Conservation (phyloP, 306 rosid species). For the Cyamopsis tetragonoloba region DNA sequence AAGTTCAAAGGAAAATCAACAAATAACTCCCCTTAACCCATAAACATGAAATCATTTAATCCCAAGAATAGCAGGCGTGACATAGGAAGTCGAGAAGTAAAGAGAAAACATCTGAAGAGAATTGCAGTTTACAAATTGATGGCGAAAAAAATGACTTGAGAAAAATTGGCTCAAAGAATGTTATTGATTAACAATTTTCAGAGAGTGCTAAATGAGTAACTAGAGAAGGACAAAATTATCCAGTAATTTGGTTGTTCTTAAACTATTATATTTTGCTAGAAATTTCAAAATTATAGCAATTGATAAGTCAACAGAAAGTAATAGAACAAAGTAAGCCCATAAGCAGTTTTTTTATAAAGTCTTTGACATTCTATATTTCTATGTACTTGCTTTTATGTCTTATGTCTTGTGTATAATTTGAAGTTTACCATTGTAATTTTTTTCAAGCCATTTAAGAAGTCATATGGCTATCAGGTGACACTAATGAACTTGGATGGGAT, state of each 20-base stretch:
- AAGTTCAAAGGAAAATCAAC: slow-evolving; percentile 14
- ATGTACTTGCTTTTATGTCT: too few species aligned
- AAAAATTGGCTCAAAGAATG: not conserved
- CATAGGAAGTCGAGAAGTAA: slow-evolving; percentile 8
- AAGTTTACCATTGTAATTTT: not conserved
- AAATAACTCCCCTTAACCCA: not conserved
- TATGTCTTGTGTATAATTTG: not conserved
- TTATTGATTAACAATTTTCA: not conserved
- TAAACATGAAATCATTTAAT: slow-evolving; percentile 1
- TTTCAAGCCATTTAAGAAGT: not conserved
- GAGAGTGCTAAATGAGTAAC: not conserved
- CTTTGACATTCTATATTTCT: not conserved
- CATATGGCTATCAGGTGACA: not conserved
- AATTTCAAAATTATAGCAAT: not conserved
- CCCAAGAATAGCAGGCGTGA: not conserved
- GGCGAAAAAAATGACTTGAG: not conserved
- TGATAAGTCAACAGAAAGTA: not conserved
- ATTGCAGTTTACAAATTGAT: not conserved
- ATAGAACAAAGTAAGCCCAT: not conserved
- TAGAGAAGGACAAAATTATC: not conserved
- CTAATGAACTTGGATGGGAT: not conserved
- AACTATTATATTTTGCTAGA: not conserved
- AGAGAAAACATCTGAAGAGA: slow-evolving; percentile 19
- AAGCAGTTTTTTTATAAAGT: not conserved
- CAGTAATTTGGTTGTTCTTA: not conserved